Base-by-base conservation (phyloP, 2,329 filamentous ascomycete genomes). In the Magnaporthiopsis rhizophila region DNA sequence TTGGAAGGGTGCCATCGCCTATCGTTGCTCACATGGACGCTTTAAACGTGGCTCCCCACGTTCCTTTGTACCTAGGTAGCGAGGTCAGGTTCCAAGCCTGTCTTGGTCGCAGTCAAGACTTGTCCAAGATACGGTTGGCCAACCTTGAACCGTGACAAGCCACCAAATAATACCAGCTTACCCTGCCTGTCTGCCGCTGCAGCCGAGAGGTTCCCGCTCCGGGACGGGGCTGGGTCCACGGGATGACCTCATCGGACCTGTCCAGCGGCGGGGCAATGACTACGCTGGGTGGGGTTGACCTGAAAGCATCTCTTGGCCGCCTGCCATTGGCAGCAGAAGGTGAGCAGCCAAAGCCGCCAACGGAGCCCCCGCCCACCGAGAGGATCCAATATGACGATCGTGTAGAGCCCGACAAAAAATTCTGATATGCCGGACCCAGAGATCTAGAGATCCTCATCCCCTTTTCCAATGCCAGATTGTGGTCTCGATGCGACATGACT, bases 201-300 rank as follows among this genome's bases (percentile, higher is more conserved):
- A 53, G 45, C 45, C 45, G 45, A n/a, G 45, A 9, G 45, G 45
- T 53, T 53, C 21, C 45, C 45, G 45, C 45, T 53, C 45, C 21
- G 21, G 21, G 45, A 53, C 18, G 45, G 45, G 45, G 18, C 21
- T 6, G 28, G 38, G 36, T 15, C 60, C 60, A 62, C 60, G 60
- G 60, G 36, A 62, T 62, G 60, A 62, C 60, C 60, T 62, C 38
- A 62, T 62, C 30, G 60, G 60, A n/a, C 50, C 60, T 36, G 50
- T 21, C 26, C 26, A 12, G 26, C 26, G 24, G 60, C 45, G 26
- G 34, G 59, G 45, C 26, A 45, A 8, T n/a, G 28, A 15, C 12
- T 18, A 7, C n/a, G 57, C 8, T 32, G 26, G 21, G 45, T n/a
- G 21, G 45, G 45, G 45, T 24, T 21, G 21, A n/a, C n/a, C 45